Conservation (phyloP, 2,329 filamentous ascomycete genomes). For the Emmonsiellopsis sp. region DNA sequence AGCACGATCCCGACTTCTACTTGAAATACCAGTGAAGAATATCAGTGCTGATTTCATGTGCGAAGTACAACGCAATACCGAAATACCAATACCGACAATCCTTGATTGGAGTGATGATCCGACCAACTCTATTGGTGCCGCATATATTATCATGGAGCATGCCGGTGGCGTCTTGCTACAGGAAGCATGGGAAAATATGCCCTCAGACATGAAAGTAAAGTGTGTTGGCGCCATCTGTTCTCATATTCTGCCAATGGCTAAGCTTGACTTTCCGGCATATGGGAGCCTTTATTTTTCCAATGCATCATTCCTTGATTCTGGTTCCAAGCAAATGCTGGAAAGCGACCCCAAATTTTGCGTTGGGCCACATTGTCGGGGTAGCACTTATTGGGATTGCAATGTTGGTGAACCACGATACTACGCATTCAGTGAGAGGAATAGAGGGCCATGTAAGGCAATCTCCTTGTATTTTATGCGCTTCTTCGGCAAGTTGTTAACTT, state of each 20-base stretch:
- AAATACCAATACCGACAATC: conserved; percentile 34
- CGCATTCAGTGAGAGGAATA: conserved; percentile 23
- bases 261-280: conserved; percentile 26
- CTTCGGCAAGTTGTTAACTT: conserved; percentile 8
- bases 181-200: conserved; percentile 25
- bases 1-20: conserved; percentile 11
- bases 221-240: conserved; percentile 8
- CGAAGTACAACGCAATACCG: conserved; percentile 29
- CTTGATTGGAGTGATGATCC: conserved; percentile 35
- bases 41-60: neutral
- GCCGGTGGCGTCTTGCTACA: conserved; percentile 24
- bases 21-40: conserved; percentile 1
- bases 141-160: conserved; percentile 36
- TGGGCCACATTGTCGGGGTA: conserved; percentile 12
- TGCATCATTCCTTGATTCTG: conserved; percentile 12
- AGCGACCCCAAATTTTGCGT: conserved; percentile 10
- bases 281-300: conserved; percentile 28
- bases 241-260: conserved; percentile 10
- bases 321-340: conserved; percentile 7
- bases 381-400: conserved; percentile 14
- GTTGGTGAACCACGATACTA: conserved; percentile 25
- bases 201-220: conserved; percentile 18
- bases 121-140: conserved; percentile 24
- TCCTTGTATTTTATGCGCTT: conserved; percentile 3
- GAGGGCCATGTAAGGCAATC: conserved; percentile 30